Base-by-base conservation (phyloP, 2,329 filamentous ascomycete species). In the Berkeleyomyces basicola region DNA sequence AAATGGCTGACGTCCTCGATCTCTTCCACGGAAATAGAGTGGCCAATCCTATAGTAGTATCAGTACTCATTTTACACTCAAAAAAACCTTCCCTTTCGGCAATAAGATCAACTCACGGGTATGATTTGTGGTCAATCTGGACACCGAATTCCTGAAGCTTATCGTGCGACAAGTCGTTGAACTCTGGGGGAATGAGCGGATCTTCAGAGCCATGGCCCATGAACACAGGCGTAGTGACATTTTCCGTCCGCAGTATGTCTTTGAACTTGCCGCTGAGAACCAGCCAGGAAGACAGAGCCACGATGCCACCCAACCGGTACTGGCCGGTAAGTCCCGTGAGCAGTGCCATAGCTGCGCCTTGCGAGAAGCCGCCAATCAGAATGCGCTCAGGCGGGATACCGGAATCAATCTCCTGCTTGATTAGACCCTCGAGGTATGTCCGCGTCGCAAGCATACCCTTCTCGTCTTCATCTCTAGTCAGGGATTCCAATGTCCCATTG, bases 201-300 rank as follows among this genome's bases (percentile, higher is more conserved):
- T 99, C 92, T 0, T 74, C 75, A 65, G 85, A 81, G n/a, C 93
- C 93, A 69, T 97, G 93, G 10, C 82, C 90, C 84, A 96, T 87
- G 73, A 93, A 88, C 66, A 97, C 84, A 0, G 88, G 87, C 1
- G 90, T 96, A 47, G 86, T 78, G 72, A 85, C 82, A 67, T 77
- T 75, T 5, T 66, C 68, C 11, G 73, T 71, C 2, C 75, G 72
- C 31, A 77, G 66, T 16, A 74, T 68, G 6, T 74, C 71, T 57
- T 72, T 70, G 67, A 82, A 79, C 65, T 75, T 77, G 61, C 71
- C 67, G 61, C 73, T 75, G 39, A 96, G 77, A 23, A 90, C 78
- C 67, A 96, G 74, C 74, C 95, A 97, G 68, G 83, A 86, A 10
- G 88, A 93, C 66, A 97, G 75, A 6, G 86, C 90, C 66, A 96